phyloP scores from a whole-genome alignment of 2,329 filamentous ascomycete species.

The Nigrograna mackinnonii region DNA sequence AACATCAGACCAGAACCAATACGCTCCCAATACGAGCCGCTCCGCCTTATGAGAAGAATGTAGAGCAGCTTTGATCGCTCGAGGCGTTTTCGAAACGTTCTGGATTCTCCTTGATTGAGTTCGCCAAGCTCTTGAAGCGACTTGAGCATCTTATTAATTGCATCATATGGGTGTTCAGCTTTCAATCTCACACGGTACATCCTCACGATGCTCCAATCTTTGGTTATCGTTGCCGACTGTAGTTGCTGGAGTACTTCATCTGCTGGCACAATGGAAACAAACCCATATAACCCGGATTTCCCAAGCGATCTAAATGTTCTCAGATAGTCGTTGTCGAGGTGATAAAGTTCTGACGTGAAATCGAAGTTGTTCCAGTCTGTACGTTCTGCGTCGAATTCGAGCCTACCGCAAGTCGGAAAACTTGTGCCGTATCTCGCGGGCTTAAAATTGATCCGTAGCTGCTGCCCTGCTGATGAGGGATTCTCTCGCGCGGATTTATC shows the following conservation, averaged over 20 bases:
- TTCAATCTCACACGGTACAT: not conserved
- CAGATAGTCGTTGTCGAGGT: not conserved
- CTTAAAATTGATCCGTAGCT: not conserved
- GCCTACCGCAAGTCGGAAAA: not conserved
- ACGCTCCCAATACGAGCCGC: not conserved
- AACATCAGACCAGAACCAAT: conserved; percentile 3
- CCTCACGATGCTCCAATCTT: not conserved
- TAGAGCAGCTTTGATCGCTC: not conserved
- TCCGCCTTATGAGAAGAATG: conserved; percentile 1
- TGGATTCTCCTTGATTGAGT: no score
- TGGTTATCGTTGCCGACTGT: not conserved
- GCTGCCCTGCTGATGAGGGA: not conserved
- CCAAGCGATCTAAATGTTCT: not conserved
- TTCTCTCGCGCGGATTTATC: not conserved
- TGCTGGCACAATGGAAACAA: not conserved
- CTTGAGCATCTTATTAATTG: no score
- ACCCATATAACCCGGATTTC: not conserved
- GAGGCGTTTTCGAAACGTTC: not conserved
- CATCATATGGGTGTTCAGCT: no score
- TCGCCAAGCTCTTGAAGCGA: no score
- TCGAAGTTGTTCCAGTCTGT: not conserved
- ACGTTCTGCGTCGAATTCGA: not conserved
- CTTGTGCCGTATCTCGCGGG: not conserved
- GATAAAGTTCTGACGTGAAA: not conserved
- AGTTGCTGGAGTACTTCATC: not conserved